Base-by-base conservation (phyloP, 2,329 filamentous ascomycete species). In the Cladosporium austrohemisphaericum region DNA sequence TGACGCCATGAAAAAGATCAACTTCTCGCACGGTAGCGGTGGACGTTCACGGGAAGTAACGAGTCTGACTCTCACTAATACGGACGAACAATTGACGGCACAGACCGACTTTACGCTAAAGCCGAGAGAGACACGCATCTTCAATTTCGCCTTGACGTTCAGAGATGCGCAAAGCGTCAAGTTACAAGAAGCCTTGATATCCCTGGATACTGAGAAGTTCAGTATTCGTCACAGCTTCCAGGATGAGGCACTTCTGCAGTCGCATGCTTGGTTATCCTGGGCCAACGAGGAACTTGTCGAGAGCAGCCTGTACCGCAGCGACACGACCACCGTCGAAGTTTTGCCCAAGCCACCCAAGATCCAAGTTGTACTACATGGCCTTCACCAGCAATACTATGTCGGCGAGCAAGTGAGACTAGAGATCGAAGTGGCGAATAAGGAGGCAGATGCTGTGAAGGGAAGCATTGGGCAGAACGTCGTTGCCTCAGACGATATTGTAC, bases 271-370 rank as follows among this genome's bases (percentile, higher is more conserved):
- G 48, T 20, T 23, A 6, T 38, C 19, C n/a, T 19, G 38, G 11
- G 1, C 8, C 10, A n/a, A 44, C 7, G 48, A 32, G 3, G 19
- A 44, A 7, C 22, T 43, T 11, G 28, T 47, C 6, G 13, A 26
- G 9, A 25, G 26, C 8, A 20, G 16, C 23, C 40, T 50, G 2
- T 31, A 72, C 18, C 72, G 72, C 46, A 69, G 70, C 31, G 72
- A 78, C 49, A 72, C 74, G 1, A 72, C 79, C 26, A 71, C 72
- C 2, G 79, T 95, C 49, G 84, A 81, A 49, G 83, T 98, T 19
- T 76, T 90, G 47, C 92, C 93, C 1, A 87, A 94, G 56, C 93
- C 92, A 22, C 93, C 93, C 0, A 97, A 96, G 68, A 82, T 98
- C 72, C 83, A 88, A 58, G 80, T 98, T 37, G 77, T 73, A 20